phyloP scores from a whole-genome alignment of 805 yeast genomes.

The Starmera quercuum region DNA sequence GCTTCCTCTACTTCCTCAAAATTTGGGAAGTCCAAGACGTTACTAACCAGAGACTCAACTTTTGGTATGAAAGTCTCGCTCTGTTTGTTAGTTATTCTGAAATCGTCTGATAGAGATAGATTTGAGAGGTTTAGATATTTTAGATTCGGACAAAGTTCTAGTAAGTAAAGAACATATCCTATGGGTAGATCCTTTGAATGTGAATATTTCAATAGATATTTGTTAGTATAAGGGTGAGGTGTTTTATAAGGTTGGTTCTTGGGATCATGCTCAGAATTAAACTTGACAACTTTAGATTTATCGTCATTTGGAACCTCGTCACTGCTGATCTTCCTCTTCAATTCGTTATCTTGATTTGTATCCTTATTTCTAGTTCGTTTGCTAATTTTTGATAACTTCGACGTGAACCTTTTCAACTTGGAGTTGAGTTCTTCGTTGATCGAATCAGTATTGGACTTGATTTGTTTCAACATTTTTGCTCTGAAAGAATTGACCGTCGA shows the following conservation, averaged over 20 bases:
- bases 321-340: conserved; percentile 1
- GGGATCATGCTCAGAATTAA: conserved; percentile 7
- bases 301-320: conserved; percentile 2
- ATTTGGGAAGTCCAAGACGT: conserved; percentile 5
- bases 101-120: conserved; percentile 61
- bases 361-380: conserved; percentile 3
- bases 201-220: conserved; percentile 54
- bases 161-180: conserved; percentile 64
- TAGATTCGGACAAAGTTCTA: conserved; percentile 62
- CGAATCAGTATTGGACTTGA: conserved; percentile 1
- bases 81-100: conserved; percentile 30
- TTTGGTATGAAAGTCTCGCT: background rate
- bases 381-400: background rate
- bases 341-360: conserved; percentile 12
- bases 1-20: conserved; percentile 13
- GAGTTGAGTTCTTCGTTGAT: conserved; percentile 4
- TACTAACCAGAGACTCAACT: conserved; percentile 15
- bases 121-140: conserved; percentile 48
- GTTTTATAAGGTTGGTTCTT: conserved; percentile 25
- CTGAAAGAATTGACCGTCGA: background rate
- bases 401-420: conserved; percentile 3
- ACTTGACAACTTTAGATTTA: conserved; percentile 3
- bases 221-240: conserved; percentile 55
- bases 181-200: conserved; percentile 70
- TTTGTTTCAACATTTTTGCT: conserved; percentile 3